These are phyloP conservation scores for Xylaria palmicola DNA, from an alignment of 495 filamentous ascomycete genomes.

Conservation along the genomic window DNA sequence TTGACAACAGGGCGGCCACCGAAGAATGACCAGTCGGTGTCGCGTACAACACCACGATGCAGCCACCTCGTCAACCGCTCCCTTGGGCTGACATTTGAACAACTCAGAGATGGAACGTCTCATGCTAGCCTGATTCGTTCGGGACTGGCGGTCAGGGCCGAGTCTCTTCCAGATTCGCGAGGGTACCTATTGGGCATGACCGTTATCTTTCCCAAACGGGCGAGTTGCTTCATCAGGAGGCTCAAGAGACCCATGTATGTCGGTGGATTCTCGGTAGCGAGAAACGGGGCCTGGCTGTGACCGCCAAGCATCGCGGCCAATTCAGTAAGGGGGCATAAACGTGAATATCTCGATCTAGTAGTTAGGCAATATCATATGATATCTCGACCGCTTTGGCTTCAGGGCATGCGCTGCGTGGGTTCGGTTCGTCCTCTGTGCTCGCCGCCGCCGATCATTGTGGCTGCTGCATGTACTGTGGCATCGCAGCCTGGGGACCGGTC, in stretches of 20 bases:
- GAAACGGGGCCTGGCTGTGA: neutral
- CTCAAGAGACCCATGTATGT: conserved; percentile 8
- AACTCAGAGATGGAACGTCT: conserved; percentile 11
- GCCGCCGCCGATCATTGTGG: conserved; percentile 8
- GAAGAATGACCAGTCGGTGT: conserved; percentile 4
- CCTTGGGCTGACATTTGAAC: conserved; percentile 10
- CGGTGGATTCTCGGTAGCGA: conserved; percentile 4
- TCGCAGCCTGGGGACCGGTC: neutral
- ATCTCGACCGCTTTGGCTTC: neutral
- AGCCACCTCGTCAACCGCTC: conserved; percentile 10
- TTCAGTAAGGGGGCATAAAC: conserved; percentile 1
- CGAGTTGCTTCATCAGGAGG: conserved; percentile 16
- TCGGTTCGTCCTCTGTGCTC: conserved; percentile 11
- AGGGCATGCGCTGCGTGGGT: conserved; percentile 10
- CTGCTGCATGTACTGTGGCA: neutral
- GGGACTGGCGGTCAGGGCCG: conserved; percentile 14
- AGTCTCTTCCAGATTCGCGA: neutral
- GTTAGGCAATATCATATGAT: neutral
- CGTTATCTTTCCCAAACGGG: conserved; percentile 13
- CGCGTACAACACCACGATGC: conserved; percentile 15
- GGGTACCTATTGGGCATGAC: conserved; percentile 13
- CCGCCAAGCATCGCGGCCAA: conserved; percentile 7
- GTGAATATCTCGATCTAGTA: neutral
- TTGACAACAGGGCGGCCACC: conserved; percentile 10
- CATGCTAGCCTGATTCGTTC: conserved; percentile 4